These are phyloP conservation scores for Collybiopsis luxurians DNA, from an alignment of 768 basidiomycete genomes.

Conservation along the genomic window DNA sequence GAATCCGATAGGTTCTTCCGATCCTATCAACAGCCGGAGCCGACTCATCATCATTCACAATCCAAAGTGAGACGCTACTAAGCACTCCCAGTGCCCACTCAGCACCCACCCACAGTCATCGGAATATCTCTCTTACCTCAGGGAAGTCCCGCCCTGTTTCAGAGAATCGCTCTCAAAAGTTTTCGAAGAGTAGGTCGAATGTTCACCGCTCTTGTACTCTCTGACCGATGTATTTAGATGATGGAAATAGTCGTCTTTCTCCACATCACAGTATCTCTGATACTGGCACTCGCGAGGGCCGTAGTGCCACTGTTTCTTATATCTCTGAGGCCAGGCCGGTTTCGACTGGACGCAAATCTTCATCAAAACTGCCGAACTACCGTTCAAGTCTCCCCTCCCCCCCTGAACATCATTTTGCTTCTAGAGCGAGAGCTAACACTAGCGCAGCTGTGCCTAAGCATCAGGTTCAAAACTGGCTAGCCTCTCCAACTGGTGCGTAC, in stretches of 20 bases:
- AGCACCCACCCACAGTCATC: too few relatives aligned
- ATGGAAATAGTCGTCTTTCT: too few relatives aligned
- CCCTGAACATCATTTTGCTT: not conserved
- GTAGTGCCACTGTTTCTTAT: not conserved
- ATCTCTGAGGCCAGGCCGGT: not conserved
- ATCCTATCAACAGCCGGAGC: not conserved
- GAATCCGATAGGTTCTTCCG: not conserved
- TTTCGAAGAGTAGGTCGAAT: too few relatives aligned
- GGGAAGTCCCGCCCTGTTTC: not conserved
- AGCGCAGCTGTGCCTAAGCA: not conserved
- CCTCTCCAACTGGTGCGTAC: not conserved
- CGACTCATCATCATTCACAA: too few relatives aligned
- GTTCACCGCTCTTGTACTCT: too few relatives aligned
- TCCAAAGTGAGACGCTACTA: too few relatives aligned
- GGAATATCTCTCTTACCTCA: not conserved
- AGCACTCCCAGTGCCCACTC: too few relatives aligned
- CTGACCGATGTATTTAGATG: too few relatives aligned
- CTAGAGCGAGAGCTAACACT: slow-evolving; percentile 1
- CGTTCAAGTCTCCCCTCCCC: not conserved
- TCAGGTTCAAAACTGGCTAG: not conserved
- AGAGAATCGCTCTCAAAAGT: not conserved
- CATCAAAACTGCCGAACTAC: not conserved
- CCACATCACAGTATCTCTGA: not conserved
- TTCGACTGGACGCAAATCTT: not conserved
- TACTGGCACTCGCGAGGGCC: not conserved